These are phyloP conservation scores for Hippophae rhamnoides DNA, from an alignment of 306 rosid genomes.

Conservation along the genomic window DNA sequence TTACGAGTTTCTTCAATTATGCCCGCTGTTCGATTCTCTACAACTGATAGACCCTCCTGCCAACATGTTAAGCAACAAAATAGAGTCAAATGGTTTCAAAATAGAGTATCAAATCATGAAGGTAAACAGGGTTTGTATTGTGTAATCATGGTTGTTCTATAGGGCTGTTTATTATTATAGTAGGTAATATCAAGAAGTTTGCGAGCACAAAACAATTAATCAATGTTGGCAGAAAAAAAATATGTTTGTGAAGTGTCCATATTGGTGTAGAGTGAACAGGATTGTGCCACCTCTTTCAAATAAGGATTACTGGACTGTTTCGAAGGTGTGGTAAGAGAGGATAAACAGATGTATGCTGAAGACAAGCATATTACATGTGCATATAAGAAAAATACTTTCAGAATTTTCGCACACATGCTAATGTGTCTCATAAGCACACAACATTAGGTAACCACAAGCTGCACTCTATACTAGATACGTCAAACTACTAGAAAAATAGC, in stretches of 20 bases:
- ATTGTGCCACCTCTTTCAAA: too few relatives aligned
- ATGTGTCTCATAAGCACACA: too few relatives aligned
- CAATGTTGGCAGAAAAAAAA: too few relatives aligned
- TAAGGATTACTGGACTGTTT: neutral
- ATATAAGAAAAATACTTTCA: neutral
- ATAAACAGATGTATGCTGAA: neutral
- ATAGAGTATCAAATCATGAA: too few relatives aligned
- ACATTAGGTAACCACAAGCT: neutral
- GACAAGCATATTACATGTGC: constrained; percentile 1
- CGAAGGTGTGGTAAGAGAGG: neutral
- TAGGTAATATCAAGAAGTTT: too few relatives aligned
- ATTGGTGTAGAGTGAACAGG: too few relatives aligned
- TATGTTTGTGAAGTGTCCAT: too few relatives aligned
- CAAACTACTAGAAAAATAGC: neutral
- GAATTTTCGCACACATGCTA: too few relatives aligned
- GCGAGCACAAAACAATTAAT: too few relatives aligned
- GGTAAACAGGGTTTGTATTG: too few relatives aligned
- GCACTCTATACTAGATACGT: neutral
- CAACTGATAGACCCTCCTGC: constrained; percentile 70
- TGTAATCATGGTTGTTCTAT: too few relatives aligned
- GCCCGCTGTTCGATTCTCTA: constrained; percentile 74
- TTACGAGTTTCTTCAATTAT: constrained; percentile 93
- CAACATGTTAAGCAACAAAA: neutral
- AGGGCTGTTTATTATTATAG: too few relatives aligned
- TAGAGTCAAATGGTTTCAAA: constrained; percentile 12